A percentile compares a stretch with the other conserved stretches of the same genome.
phyloP scores from a whole-genome alignment of 495 filamentous ascomycete genomes.

The Podospora pseudopauciseta region DNA sequence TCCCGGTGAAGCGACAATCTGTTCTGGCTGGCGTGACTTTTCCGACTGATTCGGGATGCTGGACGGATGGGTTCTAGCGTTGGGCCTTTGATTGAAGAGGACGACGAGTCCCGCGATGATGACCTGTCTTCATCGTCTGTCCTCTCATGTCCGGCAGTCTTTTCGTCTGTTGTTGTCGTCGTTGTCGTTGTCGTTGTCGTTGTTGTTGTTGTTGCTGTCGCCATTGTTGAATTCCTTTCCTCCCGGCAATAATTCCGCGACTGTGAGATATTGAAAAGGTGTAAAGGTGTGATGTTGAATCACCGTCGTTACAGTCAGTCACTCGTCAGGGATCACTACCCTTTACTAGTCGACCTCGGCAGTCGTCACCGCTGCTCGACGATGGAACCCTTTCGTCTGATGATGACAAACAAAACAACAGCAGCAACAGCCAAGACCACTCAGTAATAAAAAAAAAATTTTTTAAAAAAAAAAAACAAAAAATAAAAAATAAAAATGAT shows the following conservation, averaged over 20 bases:
- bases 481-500: not conserved
- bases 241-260: not conserved
- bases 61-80: slow-evolving; percentile 5
- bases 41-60: slow-evolving; percentile 1
- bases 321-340: not conserved
- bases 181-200: not conserved
- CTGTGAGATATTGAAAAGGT: not conserved
- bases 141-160: not conserved
- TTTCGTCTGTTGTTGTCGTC: not conserved
- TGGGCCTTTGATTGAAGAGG: not conserved
- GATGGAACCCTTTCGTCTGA: not conserved
- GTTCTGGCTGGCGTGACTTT: slow-evolving; percentile 8
- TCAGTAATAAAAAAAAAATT: too few species aligned
- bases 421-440: too few species aligned
- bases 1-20: slow-evolving; percentile 28
- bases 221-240: not conserved
- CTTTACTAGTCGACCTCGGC: not conserved
- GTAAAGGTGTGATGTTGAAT: not conserved
- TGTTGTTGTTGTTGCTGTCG: too few species aligned
- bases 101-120: not conserved
- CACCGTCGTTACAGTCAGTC: not conserved
- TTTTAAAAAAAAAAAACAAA: too few species aligned
- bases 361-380: not conserved
- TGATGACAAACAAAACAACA: not conserved
- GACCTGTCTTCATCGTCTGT: not conserved